phyloP scores from a whole-genome alignment of 441 rosid species.

The Pelargonium myrrhifolium region DNA sequence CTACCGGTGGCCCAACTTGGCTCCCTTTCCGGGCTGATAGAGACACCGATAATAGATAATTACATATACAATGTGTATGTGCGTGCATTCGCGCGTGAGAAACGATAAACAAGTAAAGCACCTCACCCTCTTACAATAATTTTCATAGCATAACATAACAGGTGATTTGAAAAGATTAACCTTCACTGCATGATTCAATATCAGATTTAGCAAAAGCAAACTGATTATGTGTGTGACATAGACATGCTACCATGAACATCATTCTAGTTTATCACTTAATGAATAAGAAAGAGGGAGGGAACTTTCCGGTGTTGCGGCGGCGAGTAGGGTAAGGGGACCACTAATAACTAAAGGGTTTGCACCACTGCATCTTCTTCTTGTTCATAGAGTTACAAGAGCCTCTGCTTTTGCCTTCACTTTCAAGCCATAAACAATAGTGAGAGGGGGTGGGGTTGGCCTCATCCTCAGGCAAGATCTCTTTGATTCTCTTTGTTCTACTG shows the following conservation, averaged over 20 bases:
- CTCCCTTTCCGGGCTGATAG: slow-evolving; percentile 24
- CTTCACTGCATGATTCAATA: not conserved
- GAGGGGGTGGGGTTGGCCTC: slow-evolving; percentile 35
- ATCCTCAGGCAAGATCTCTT: slow-evolving; percentile 37
- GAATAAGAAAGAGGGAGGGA: not conserved
- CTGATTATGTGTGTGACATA: not conserved
- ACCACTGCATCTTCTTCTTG: slow-evolving; percentile 15
- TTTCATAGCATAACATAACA: too few species aligned
- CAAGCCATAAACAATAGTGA: slow-evolving; percentile 28
- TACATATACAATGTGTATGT: too few species aligned
- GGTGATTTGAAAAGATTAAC: not conserved
- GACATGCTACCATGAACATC: not conserved
- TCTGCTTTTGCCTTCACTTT: slow-evolving; percentile 26
- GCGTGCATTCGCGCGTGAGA: too few species aligned
- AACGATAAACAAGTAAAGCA: too few species aligned
- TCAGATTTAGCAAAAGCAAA: not conserved
- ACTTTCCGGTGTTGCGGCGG: not conserved
- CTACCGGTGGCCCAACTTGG: slow-evolving; percentile 32
- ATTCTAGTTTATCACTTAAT: not conserved
- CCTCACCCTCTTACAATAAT: too few species aligned
- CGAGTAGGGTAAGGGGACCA: slow-evolving; percentile 27
- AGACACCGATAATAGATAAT: slow-evolving; percentile 23
- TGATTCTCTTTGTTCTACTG: slow-evolving; percentile 38
- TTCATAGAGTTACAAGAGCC: slow-evolving; percentile 23
- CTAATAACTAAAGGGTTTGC: slow-evolving; percentile 4